Conservation (phyloP, 345 rosid species). For the Hibiscus mutabilis region DNA sequence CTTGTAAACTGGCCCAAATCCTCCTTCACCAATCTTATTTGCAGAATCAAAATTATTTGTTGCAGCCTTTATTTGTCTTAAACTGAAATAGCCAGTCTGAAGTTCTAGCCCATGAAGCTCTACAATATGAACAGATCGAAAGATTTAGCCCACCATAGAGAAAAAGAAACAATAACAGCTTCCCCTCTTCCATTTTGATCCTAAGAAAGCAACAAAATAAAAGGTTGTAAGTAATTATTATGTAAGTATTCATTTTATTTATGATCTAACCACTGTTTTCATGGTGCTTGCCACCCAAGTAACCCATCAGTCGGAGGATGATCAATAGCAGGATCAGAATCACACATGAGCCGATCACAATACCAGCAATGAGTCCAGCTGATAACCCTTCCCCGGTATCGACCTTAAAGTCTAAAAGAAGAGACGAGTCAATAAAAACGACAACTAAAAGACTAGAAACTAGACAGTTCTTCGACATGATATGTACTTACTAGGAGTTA, state of each 20-base stretch:
- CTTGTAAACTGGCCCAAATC: conserved; percentile 93
- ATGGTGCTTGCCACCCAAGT: conserved; percentile 43
- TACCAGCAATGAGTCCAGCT: conserved; percentile 61
- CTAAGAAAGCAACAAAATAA: neutral
- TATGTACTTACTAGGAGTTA: conserved; percentile 61
- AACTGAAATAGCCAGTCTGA: conserved; percentile 67
- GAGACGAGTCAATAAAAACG: neutral
- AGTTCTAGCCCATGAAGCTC: conserved; percentile 63
- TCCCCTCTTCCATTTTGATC: neutral
- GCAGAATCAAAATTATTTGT: conserved; percentile 64
- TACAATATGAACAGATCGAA: conserved; percentile 8
- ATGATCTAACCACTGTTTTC: conserved; percentile 47
- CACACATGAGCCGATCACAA: conserved; percentile 45
- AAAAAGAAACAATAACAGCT: neutral
- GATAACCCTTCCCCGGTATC: conserved; percentile 43
- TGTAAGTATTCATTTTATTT: neutral
- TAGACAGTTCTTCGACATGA: neutral
- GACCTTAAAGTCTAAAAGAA: conserved; percentile 53
- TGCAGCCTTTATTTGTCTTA: conserved; percentile 68
- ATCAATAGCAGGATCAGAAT: conserved; percentile 31
- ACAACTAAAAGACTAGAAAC: neutral
- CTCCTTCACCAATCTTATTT: conserved; percentile 91
- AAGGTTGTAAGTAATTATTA: neutral
- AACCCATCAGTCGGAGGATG: conserved; percentile 41
- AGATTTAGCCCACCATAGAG: neutral